Base-by-base conservation (phyloP, 495 filamentous ascomycete genomes). In the Chlorociboria aeruginascens region DNA sequence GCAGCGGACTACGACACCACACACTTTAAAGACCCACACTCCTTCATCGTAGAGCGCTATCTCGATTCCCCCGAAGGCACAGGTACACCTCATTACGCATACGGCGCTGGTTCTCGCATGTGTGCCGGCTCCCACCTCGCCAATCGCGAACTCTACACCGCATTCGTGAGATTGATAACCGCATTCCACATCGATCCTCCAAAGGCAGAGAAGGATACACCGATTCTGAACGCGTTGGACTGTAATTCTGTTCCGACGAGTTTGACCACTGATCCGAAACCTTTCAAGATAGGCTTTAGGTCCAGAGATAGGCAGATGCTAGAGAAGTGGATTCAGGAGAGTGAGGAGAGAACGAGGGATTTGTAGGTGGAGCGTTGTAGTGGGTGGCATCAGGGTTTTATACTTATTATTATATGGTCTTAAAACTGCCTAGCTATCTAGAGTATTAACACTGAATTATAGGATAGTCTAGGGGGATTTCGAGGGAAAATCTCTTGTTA, bases 31-130 rank as follows among this genome's bases (percentile, higher is more conserved):
- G 61, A 77, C 36, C 71, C 82, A 0, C 35, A 70, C 32, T 61
- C 64, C 7, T 85, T 85, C 56, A 60, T 69, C 17, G 76, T 81
- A 0, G 80, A 85, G 46, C 76, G 81, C 32, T 86, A 81, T 55
- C 66, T 86, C n/a, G 66, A 72, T 3, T 60, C 69, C 30, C 53
- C 62, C 12, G 76, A 81, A 39, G 69, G 63, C 32, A 65, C 71
- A 0, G 79, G 81, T 1, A 85, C 80, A 7, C 77, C 78, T 0
- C 82, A 85, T 54, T 86, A 82, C 53, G 79, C 67, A 16, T 85
- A 83, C 55, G 82, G 82, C 8, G 81, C 81, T 1, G 81, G 81
- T 1, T 75, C 72, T n/a, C 69, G 81, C 25, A 83, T 83, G 78
- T 85, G 81, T 61, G 77, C 74, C n/a, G 81, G 80, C n/a, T 77